phyloP scores from a whole-genome alignment of 129 eudicot species.

The Tagetes erecta region DNA sequence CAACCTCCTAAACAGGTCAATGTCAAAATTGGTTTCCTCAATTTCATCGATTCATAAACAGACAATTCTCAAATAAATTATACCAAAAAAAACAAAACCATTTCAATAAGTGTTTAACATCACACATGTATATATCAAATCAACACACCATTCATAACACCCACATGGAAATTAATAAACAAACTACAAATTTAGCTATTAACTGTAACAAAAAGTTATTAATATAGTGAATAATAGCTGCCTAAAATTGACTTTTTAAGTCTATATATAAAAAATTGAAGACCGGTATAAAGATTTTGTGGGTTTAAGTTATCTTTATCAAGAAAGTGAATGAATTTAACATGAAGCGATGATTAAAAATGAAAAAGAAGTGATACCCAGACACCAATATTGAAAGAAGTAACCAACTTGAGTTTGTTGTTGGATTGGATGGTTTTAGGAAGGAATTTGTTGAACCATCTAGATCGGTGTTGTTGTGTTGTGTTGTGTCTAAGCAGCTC shows the following conservation, averaged over 20 bases:
- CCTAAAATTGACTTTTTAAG: constrained; percentile 13
- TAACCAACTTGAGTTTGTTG: not conserved
- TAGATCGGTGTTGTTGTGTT: constrained; percentile 8
- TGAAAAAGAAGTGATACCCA: not conserved
- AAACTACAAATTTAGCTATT: constrained; percentile 12
- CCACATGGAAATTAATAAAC: constrained; percentile 34
- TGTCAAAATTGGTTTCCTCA: constrained; percentile 39
- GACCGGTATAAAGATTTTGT: constrained; percentile 9
- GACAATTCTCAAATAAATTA: constrained; percentile 22
- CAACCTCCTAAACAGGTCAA: constrained; percentile 41
- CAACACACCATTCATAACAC: constrained; percentile 12
- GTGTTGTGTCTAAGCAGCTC: constrained; percentile 9
- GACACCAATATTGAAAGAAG: constrained; percentile 15
- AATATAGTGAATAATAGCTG: constrained; percentile 7
- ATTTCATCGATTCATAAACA: constrained; percentile 23
- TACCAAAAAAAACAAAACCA: not conserved
- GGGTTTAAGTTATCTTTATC: constrained; percentile 21
- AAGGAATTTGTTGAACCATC: constrained; percentile 7
- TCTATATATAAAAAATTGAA: not conserved
- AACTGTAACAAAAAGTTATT: constrained; percentile 5
- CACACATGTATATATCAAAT: not conserved
- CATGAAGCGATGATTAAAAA: constrained; percentile 14
- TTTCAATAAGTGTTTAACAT: constrained; percentile 16
- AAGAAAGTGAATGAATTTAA: constrained; percentile 12
- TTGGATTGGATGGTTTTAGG: constrained; percentile 12